Percentiles rank a stretch among this genome's conserved stretches.
phyloP scores from a whole-genome alignment of 768 basidiomycete species.

The Mycena maculata region DNA sequence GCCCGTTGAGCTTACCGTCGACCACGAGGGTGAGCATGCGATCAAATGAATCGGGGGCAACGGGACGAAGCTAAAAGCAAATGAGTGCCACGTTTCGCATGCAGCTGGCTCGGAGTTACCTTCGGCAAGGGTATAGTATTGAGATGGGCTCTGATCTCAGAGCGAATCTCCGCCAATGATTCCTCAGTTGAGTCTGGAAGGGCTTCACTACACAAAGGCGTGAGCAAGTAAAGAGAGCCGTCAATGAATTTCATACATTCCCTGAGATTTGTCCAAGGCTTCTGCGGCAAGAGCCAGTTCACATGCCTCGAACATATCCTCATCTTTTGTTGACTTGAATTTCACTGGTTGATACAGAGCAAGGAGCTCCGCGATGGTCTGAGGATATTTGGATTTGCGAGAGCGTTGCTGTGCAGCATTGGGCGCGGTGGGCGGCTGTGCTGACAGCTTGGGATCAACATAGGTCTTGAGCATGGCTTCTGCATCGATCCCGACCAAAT shows the following conservation, averaged over 20 bases:
- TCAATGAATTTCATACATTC: conserved; percentile 23
- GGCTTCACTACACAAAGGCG: neutral
- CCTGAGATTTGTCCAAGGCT: conserved; percentile 20
- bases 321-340: neutral
- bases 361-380: conserved; percentile 26
- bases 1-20: neutral
- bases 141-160: neutral
- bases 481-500: too few relatives aligned
- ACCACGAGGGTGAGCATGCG: neutral
- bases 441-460: neutral
- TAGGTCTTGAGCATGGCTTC: conserved; percentile 25
- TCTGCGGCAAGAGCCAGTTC: conserved; percentile 35
- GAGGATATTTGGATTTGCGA: conserved; percentile 1
- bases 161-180: neutral
- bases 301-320: conserved; percentile 24
- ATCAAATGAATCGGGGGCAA: neutral
- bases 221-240: neutral
- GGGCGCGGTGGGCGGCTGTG: neutral
- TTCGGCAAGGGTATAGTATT: neutral
- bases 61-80: neutral
- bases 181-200: conserved; percentile 21
- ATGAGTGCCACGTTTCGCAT: neutral
- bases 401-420: neutral
- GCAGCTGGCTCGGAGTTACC: neutral
- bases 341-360: conserved; percentile 1